A percentile compares a stretch with the other conserved stretches of the same genome.
Conservation (phyloP, 352 stramenopile genomes). For the Phytophthora cryptogea region DNA sequence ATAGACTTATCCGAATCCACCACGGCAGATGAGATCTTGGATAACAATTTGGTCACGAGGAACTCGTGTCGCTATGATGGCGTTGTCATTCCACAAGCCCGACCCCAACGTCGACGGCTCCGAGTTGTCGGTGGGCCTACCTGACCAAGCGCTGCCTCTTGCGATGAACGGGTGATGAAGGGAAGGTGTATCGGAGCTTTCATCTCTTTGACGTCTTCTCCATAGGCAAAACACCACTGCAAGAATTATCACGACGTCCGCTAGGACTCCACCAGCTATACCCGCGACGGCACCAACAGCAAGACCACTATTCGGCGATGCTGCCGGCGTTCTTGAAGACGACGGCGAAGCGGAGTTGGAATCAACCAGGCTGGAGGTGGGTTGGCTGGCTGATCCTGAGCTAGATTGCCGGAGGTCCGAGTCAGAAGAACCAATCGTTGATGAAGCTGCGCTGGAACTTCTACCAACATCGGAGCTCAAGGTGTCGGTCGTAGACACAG, state of each 20-base stretch:
- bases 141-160: slow-evolving; percentile 6
- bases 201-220: slow-evolving; percentile 2
- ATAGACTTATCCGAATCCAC: slow-evolving; percentile 48
- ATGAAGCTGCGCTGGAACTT: slow-evolving; percentile 1
- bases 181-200: neutral
- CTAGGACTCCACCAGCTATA: neutral
- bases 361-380: neutral
- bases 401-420: no score
- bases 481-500: neutral
- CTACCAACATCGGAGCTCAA: neutral
- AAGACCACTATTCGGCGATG: neutral
- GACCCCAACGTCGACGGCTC: slow-evolving; percentile 3
- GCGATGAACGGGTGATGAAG: slow-evolving; percentile 4
- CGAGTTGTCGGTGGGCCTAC: slow-evolving; percentile 4
- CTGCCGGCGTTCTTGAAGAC: neutral
- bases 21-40: slow-evolving; percentile 12
- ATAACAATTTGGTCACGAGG: slow-evolving; percentile 12
- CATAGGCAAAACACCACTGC: neutral
- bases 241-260: slow-evolving; percentile 8
- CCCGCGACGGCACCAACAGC: neutral
- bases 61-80: slow-evolving; percentile 14
- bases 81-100: slow-evolving; percentile 11
- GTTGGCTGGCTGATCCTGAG: no score
- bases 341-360: slow-evolving; percentile 4
- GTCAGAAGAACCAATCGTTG: neutral